Evolutionary conservation across 352 stramenopile species (phyloP).

Genomic region (Globisporangium apiculatum): DNA sequence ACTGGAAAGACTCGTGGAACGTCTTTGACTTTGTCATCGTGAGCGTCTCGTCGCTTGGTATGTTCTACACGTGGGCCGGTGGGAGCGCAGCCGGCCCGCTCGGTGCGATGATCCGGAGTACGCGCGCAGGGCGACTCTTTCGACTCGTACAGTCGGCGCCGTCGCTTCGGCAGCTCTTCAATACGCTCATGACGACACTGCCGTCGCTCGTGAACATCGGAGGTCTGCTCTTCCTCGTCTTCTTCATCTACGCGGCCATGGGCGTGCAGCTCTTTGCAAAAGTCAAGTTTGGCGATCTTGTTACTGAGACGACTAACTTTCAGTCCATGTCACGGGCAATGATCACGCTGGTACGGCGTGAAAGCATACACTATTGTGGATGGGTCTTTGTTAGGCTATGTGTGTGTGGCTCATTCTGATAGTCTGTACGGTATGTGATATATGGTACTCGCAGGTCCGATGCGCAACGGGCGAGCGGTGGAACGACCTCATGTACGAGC

Average conservation of each 20-base stretch:
- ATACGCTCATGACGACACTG: conserved; percentile 83
- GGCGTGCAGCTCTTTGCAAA: conserved; percentile 89
- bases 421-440: conserved; percentile 10
- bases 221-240: conserved; percentile 80
- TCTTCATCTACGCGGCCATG: conserved; percentile 91
- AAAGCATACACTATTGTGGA: no score
- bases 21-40: conserved; percentile 77
- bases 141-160: conserved; percentile 67
- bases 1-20: conserved; percentile 82
- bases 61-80: conserved; percentile 39
- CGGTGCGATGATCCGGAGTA: conserved; percentile 67
- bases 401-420: background rate
- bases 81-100: conserved; percentile 37
- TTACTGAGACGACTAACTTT: conserved; percentile 85
- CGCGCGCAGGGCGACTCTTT: conserved; percentile 76
- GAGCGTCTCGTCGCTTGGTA: conserved; percentile 35
- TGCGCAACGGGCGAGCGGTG: conserved; percentile 90
- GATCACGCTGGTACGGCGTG: conserved; percentile 37
- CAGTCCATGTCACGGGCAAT: conserved; percentile 71
- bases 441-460: conserved; percentile 46
- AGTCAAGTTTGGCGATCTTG: conserved; percentile 51
- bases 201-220: conserved; percentile 86
- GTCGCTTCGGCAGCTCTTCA: conserved; percentile 79
- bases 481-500: conserved; percentile 89
- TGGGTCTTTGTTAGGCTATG: background rate